Evolutionary conservation across 345 rosid species (phyloP), one percentile per base, ranked within the genome.

Genomic region (Brassica cretica): DNA sequence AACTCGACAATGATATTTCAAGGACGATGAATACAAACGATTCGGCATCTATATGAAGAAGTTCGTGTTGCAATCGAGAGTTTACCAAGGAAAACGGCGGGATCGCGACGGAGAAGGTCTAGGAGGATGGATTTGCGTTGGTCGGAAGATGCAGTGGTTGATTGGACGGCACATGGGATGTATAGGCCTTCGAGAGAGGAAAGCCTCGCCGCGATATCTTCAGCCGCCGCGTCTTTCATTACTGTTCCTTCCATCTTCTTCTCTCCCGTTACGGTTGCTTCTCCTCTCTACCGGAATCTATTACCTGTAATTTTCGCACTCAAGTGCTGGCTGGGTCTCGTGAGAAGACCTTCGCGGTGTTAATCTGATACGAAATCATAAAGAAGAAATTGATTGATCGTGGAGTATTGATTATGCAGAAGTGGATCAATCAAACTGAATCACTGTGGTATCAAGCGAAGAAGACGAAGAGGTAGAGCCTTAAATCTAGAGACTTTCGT

Each of bases 91-190:
- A 92, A 92, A 39, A 94, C 91, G 85, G 97, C 89, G 81, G 80
- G 88, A 79, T 92, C 97, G 14, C 98, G 89, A 49, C 86, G 82
- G 76, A 94, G 95, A 76, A 94, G 98, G 85, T 94, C 92, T 74
- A 82, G 87, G 80, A 94, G 92, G 76, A 94, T 81, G 75, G 92
- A 82, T 81, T 92, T 87, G 73, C 98, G 97, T 64, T 83, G 87
- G 62, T 91, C 84, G 63, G 95, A 86, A 46, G 84, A n/a, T n/a
- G n/a, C n/a, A n/a, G n/a, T n/a, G n/a, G n/a, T n/a, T n/a, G n/a
- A n/a, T n/a, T n/a, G n/a, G 24, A 87, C 78, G 35, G 93, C 90
- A 77, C 93, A 93, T 18, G 98, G 98, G 80, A 88, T 92, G 81
- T 94, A 94, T 70, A 94, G 98, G 41, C 83, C 73, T 1, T 94